Percentiles rank a stretch among this genome's conserved stretches.
phyloP scores from a whole-genome alignment of 345 rosid species.

The Balakata baccata region DNA sequence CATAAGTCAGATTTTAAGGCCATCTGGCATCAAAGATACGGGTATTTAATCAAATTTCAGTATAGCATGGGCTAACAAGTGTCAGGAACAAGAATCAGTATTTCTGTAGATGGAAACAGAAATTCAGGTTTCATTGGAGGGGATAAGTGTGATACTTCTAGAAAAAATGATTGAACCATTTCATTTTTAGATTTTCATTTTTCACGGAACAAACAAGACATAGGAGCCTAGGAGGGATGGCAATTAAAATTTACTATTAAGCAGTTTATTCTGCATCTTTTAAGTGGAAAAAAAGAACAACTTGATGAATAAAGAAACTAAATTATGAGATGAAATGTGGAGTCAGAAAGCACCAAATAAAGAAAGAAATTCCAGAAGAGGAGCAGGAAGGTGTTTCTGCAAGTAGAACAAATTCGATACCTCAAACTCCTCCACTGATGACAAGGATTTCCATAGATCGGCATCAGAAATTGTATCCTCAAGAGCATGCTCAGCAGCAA shows the following conservation, averaged over 20 bases:
- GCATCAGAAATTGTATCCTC: slow-evolving; percentile 66
- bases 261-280: not conserved
- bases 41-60: not conserved
- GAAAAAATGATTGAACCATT: not conserved
- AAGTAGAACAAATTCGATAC: slow-evolving; percentile 32
- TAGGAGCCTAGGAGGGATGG: not conserved
- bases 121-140: not conserved
- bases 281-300: not conserved
- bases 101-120: not conserved
- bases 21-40: not conserved
- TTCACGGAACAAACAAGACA: not conserved
- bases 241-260: not conserved
- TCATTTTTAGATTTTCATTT: not conserved
- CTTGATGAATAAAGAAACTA: not conserved
- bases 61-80: not conserved
- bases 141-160: not conserved
- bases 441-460: slow-evolving; percentile 62
- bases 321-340: not conserved
- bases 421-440: slow-evolving; percentile 83
- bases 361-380: not conserved
- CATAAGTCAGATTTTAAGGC: not conserved
- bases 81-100: not conserved
- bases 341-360: not conserved
- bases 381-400: not conserved
- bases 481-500: slow-evolving; percentile 90